Percentiles rank a stretch among this genome's conserved stretches.
phyloP scores from a whole-genome alignment of 352 stramenopile species.

The Globisporangium paddicum region DNA sequence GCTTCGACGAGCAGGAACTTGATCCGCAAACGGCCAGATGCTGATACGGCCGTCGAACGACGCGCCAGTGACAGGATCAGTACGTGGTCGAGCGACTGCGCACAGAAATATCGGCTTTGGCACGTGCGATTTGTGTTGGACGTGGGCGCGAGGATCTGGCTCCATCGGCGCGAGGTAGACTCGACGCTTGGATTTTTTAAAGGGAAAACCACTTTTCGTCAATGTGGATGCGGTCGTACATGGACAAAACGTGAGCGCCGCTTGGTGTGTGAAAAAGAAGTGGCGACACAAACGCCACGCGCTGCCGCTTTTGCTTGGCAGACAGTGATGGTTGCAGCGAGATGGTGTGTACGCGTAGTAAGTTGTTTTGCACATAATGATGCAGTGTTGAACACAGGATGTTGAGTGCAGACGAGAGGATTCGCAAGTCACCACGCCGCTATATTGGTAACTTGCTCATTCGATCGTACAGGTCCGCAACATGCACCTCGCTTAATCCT shows the following conservation, averaged over 20 bases:
- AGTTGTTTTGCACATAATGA: slow-evolving; percentile 8
- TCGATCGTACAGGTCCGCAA: slow-evolving; percentile 6
- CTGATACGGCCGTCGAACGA: slow-evolving; percentile 1
- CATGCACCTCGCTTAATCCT: slow-evolving; percentile 4
- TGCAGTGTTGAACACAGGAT: slow-evolving; percentile 6
- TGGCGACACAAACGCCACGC: not conserved
- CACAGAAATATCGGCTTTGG: slow-evolving; percentile 6
- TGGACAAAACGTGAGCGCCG: not conserved
- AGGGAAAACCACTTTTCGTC: not conserved
- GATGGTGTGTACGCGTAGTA: slow-evolving; percentile 3
- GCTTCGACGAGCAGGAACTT: slow-evolving; percentile 4
- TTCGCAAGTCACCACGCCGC: slow-evolving; percentile 7
- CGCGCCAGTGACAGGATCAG: slow-evolving; percentile 5
- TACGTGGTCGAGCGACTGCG: slow-evolving; percentile 2
- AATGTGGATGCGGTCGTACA: not conserved
- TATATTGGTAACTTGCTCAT: slow-evolving; percentile 7
- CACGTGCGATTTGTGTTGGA: slow-evolving; percentile 7
- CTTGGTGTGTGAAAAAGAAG: not conserved
- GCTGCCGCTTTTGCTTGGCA: not conserved
- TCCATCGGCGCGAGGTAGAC: slow-evolving; percentile 10
- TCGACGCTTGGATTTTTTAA: slow-evolving; percentile 4
- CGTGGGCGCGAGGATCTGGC: not conserved
- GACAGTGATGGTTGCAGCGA: slow-evolving; percentile 4
- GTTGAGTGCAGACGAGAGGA: slow-evolving; percentile 8
- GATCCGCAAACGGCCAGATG: slow-evolving; percentile 7